phyloP scores from a whole-genome alignment of 176 grass and related monocot species.

The Triticum monococcum region DNA sequence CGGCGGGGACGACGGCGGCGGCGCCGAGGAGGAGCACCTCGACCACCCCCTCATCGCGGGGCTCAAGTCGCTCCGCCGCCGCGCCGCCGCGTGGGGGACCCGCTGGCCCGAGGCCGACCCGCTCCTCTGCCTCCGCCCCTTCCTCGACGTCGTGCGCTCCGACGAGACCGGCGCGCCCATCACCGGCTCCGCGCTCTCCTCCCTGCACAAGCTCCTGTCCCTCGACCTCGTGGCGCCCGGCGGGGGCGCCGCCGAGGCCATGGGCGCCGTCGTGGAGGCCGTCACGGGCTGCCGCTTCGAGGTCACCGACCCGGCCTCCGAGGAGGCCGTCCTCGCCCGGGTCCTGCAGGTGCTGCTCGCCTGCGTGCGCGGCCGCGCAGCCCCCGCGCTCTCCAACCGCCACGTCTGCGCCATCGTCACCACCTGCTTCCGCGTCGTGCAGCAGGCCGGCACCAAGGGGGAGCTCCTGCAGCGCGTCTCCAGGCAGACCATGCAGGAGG shows the following conservation, averaged over 20 bases:
- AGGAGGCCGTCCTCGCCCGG: constrained; percentile 87
- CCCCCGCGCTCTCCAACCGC: constrained; percentile 58
- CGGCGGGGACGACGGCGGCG: constrained; percentile 45
- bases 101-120: constrained; percentile 40
- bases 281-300: constrained; percentile 90
- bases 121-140: constrained; percentile 71
- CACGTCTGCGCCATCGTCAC: constrained; percentile 90
- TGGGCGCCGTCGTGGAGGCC: constrained; percentile 80
- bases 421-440: constrained; percentile 95
- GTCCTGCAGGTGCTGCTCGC: constrained; percentile 89
- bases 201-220: constrained; percentile 86
- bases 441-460: constrained; percentile 96
- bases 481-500: constrained; percentile 97
- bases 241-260: constrained; percentile 42
- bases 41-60: constrained; percentile 77
- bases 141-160: constrained; percentile 88
- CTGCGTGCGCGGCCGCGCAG: constrained; percentile 66
- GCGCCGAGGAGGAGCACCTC: constrained; percentile 58
- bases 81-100: constrained; percentile 55
- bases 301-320: constrained; percentile 90
- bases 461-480: constrained; percentile 95
- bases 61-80: constrained; percentile 73
- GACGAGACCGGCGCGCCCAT: constrained; percentile 95
- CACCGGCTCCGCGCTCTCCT: constrained; percentile 83
- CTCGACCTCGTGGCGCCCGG: constrained; percentile 59